Base-by-base conservation (phyloP, 192 early-diverging fungal species). In the Backusella liffmaniae region DNA sequence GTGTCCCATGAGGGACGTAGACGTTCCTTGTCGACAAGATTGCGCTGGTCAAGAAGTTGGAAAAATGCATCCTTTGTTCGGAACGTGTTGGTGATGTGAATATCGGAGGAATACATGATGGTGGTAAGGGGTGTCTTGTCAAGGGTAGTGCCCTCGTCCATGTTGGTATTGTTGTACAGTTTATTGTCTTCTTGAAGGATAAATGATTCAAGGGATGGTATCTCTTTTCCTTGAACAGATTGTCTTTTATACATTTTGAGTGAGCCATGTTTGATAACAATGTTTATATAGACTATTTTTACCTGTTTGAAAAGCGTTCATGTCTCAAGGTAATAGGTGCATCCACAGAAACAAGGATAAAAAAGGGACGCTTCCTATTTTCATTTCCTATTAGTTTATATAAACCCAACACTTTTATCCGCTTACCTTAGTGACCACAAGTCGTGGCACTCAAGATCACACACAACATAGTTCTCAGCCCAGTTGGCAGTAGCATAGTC, bases 1-100 rank as follows among this genome's bases (percentile, higher is more conserved):
- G 93, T 94, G 87, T 99, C 98, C 97, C 97, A 95, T 13, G 90
- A 88, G 10, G 98, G 98, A 29, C 98, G 86, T 34, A 96, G 83
- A 13, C 95, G 85, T 73, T 96, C 92, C 12, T 79, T 77, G 73
- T 96, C 89, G 34, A 85, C 82, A 59, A 98, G 84, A 32, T 94
- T 82, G 1, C 93, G 72, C 1, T 75, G 37, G 9, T 86, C 77
- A 8, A 95, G 69, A 29, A 86, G 37, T 36, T 39, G 42, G 71
- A 84, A 77, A 16, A 94, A 79, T 0, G 70, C 81, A 0, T 37
- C 32, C 2, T 86, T 34, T 23, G 82, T 74, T 0, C 72, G 9
- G 18, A 82, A 87, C 1, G 81, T 76, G 73, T 97, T 97, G 69
- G 88, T 80, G 49, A 96, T 83, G 15, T 85, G 82, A 4, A 94